Base-by-base conservation (phyloP, 768 basidiomycete genomes). In the Pleurotus djamor region DNA sequence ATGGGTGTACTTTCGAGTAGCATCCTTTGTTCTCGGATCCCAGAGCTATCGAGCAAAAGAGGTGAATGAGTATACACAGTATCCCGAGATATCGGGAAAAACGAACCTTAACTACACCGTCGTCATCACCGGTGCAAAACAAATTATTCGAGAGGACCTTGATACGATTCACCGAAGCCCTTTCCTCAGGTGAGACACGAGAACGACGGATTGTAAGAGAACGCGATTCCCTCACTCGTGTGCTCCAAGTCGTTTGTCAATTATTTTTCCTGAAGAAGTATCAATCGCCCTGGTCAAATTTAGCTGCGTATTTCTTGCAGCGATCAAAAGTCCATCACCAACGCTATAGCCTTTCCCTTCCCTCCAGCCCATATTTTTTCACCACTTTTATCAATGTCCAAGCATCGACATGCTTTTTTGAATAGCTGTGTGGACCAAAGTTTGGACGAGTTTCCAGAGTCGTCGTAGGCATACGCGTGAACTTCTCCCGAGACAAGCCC, bases 111-210 rank as follows among this genome's bases (percentile, higher is more conserved):
- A 98, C 86, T 21, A 94, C 86, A 36, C 96, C 96, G 57, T 96
- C 94, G 68, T 98, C 96, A 69, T 97, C 96, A 14, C 96, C 96
- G 5, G 92, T 94, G 16, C 86, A 85, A 13, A 96, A 70, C 58
- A 94, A 72, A 71, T 90, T 84, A 4, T 88, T 83, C 64, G 84
- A 81, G 45, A 93, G 72, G 63, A 79, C 78, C 64, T 87, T 87
- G 37, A 97, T 83, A 60, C 95, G 91, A 69, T 96, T 97, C 62
- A 98, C 89, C 7, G 95, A 83, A 28, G 86, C 83, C 57, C 92
- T 95, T 65, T 63, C 66, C 59, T 65, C 59, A 68, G 77, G 71
- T 76, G 67, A 63, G 62, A 61, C 17, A 47, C 60, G 54, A 16
- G 21, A 59, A 57, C 60, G 4, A 57, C 37, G 17, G 57, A 54